phyloP scores from a whole-genome alignment of 2,329 filamentous ascomycete species.

The Capronia americana region DNA sequence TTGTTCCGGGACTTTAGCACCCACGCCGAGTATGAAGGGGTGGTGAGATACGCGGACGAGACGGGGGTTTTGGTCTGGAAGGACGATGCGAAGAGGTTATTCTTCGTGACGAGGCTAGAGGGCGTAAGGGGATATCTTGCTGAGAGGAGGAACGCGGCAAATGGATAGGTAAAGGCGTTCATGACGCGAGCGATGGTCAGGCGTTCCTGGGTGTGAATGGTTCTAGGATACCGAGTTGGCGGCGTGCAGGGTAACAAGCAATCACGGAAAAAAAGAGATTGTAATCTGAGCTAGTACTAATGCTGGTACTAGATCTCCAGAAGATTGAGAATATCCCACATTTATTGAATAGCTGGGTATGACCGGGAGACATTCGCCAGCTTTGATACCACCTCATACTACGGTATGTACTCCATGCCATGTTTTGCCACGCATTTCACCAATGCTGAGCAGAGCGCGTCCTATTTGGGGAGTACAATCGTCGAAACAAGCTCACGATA shows the following conservation, averaged over 20 bases:
- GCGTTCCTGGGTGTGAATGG: background rate
- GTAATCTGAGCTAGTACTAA: background rate
- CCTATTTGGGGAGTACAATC: too few species aligned
- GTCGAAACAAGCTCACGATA: too few species aligned
- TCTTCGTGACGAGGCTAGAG: slow-evolving; percentile 91
- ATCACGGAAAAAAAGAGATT: background rate
- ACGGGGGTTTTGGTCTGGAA: slow-evolving; percentile 90
- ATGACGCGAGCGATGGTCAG: background rate
- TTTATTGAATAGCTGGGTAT: background rate
- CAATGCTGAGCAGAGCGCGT: too few species aligned
- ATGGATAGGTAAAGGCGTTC: background rate
- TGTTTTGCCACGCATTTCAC: too few species aligned
- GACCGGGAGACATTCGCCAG: background rate
- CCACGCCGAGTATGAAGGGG: slow-evolving; percentile 65
- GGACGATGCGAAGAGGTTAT: slow-evolving; percentile 77
- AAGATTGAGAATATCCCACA: background rate
- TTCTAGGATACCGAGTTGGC: background rate
- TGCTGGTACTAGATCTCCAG: background rate
- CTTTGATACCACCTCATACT: too few species aligned
- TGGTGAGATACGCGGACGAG: slow-evolving; percentile 75
- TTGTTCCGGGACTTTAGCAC: slow-evolving; percentile 87
- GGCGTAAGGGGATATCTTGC: slow-evolving; percentile 83
- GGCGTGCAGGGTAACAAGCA: too few species aligned
- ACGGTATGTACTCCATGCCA: too few species aligned
- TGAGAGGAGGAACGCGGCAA: slow-evolving; percentile 54